Evolutionary conservation across 306 rosid species (phyloP).

Genomic region (Vachellia collinsii): DNA sequence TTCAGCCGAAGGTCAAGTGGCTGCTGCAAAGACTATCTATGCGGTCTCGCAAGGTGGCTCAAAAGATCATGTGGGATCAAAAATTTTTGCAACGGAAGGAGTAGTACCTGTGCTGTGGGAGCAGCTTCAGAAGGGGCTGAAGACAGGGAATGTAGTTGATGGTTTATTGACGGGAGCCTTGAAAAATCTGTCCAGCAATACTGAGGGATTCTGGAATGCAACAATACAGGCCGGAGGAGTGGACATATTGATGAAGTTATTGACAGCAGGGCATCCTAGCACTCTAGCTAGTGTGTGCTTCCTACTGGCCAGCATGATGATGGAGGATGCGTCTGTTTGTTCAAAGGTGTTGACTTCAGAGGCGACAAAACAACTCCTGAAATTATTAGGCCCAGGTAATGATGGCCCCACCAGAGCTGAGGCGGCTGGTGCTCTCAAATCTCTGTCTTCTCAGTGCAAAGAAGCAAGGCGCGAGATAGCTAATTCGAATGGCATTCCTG

Average conservation of each 20-base stretch:
- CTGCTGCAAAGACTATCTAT: conserved; percentile 92
- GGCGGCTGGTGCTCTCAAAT: conserved; percentile 96
- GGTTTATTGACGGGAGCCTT: conserved; percentile 92
- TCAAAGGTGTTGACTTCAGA: conserved; percentile 79
- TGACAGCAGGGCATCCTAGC: conserved; percentile 76
- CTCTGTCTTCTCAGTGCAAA: conserved; percentile 89
- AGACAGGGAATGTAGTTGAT: conserved; percentile 81
- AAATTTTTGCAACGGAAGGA: conserved; percentile 97
- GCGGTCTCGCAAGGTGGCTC: conserved; percentile 97
- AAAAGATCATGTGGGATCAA: conserved; percentile 93
- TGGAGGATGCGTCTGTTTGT: conserved; percentile 90
- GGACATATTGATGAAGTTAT: conserved; percentile 83
- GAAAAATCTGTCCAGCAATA: conserved; percentile 86
- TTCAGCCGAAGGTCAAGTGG: conserved; percentile 87
- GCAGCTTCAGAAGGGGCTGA: conserved; percentile 77
- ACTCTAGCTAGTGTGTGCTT: conserved; percentile 92
- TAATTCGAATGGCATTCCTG: conserved; percentile 89
- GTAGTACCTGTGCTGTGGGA: conserved; percentile 97
- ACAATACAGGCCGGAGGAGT: conserved; percentile 92
- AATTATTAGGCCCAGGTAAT: conserved; percentile 87
- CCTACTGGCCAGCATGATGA: conserved; percentile 89
- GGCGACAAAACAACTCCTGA: conserved; percentile 85
- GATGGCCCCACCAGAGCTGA: conserved; percentile 97
- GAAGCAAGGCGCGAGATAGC: conserved; percentile 94
- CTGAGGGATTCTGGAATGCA: conserved; percentile 95